These are phyloP conservation scores for Nakaseomyces uthaithaninus DNA, from an alignment of 1,139 yeast genomes.

Conservation along the genomic window DNA sequence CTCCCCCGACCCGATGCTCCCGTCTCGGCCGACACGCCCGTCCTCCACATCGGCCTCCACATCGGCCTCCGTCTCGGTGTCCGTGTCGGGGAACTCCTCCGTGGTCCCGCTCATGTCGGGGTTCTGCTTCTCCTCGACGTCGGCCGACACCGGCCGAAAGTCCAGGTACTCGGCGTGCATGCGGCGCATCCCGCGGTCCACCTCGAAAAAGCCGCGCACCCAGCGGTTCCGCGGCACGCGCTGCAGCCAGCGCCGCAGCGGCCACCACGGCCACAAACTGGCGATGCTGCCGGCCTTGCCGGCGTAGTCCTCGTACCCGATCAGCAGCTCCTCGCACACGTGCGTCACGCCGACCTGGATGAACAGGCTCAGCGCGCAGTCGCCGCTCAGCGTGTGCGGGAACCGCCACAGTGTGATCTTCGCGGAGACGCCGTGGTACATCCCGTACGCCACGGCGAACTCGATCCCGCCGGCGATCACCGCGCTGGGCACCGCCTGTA, in stretches of 20 bases:
- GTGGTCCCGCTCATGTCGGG: neutral
- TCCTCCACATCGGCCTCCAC: neutral
- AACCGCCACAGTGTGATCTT: slow-evolving; percentile 22
- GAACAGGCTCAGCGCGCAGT: slow-evolving; percentile 21
- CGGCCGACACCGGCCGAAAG: neutral
- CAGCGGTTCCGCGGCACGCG: slow-evolving; percentile 5
- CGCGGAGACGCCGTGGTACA: slow-evolving; percentile 17
- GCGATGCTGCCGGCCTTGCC: neutral
- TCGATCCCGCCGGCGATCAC: slow-evolving; percentile 23
- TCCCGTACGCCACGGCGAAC: slow-evolving; percentile 25
- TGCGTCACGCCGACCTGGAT: slow-evolving; percentile 22
- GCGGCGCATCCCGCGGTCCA: slow-evolving; percentile 5
- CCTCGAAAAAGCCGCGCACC: slow-evolving; percentile 5
- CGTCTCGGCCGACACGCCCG: neutral
- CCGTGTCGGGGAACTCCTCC: neutral
- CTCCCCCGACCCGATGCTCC: neutral
- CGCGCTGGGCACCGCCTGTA: slow-evolving; percentile 17
- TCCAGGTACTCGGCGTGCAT: slow-evolving; percentile 2
- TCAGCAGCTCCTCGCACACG: slow-evolving; percentile 19
- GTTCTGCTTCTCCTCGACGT: neutral
- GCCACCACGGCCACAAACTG: slow-evolving; percentile 4
- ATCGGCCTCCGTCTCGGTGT: neutral
- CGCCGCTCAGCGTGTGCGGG: slow-evolving; percentile 26
- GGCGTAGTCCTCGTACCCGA: slow-evolving; percentile 14
- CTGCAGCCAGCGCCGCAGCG: too few species aligned